Evolutionary conservation across 2,329 filamentous ascomycete species (phyloP).

Genomic region (Aspergillus sp.): DNA sequence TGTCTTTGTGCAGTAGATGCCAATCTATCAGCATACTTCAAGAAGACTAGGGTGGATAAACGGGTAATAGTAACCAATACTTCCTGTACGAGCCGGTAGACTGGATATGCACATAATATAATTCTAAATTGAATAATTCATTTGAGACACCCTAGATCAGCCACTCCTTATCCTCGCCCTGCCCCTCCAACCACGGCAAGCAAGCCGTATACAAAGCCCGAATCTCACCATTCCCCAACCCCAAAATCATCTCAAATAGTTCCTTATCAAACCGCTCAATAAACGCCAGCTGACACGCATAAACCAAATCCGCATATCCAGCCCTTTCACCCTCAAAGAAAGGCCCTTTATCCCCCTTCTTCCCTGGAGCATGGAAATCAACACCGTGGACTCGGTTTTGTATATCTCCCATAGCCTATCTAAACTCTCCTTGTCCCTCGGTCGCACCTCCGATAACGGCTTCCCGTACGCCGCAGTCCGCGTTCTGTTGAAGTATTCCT

Average conservation of each 20-base stretch:
- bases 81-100: no score
- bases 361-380: slow-evolving; percentile 24
- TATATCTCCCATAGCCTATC: slow-evolving; percentile 12
- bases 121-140: no score
- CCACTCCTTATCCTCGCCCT: slow-evolving; percentile 31
- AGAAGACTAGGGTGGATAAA: no score
- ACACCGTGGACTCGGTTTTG: slow-evolving; percentile 13
- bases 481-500: slow-evolving; percentile 26
- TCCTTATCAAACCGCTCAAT: slow-evolving; percentile 16
- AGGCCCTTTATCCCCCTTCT: slow-evolving; percentile 24
- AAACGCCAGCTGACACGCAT: slow-evolving; percentile 20
- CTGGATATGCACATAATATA: no score
- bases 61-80: no score
- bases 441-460: slow-evolving; percentile 23
- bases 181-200: slow-evolving; percentile 26
- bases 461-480: slow-evolving; percentile 21
- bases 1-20: no score
- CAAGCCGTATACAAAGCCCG: slow-evolving; percentile 23
- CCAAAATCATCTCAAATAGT: slow-evolving; percentile 18
- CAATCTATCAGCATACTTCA: no score
- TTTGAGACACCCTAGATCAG: no score
- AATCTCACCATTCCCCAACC: slow-evolving; percentile 23
- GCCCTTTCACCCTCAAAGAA: slow-evolving; percentile 29
- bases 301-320: slow-evolving; percentile 27
- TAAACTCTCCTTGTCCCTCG: slow-evolving; percentile 15